Percentiles rank a stretch among this genome's conserved stretches.
These are phyloP conservation scores for Trametes punicea DNA, from an alignment of 768 basidiomycete genomes.

Conservation along the genomic window DNA sequence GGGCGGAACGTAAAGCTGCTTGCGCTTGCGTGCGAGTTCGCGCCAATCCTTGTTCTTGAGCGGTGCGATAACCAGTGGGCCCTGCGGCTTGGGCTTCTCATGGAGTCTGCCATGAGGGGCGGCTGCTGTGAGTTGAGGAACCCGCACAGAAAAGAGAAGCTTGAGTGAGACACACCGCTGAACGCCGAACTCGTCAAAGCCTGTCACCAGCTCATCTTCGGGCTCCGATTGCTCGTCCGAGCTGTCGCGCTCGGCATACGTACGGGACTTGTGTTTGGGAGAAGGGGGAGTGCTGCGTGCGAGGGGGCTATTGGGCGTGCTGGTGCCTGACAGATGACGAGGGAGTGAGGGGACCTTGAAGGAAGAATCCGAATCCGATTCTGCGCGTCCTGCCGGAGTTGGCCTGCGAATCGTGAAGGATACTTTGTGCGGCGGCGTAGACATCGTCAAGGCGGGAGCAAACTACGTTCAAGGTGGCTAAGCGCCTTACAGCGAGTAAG, in stretches of 20 bases:
- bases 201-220: constrained; percentile 68
- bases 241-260: constrained; percentile 44
- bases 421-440: too few species aligned
- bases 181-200: constrained; percentile 68
- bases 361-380: constrained; percentile 47
- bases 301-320: constrained; percentile 53
- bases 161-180: constrained; percentile 72
- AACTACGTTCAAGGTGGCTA: too few species aligned
- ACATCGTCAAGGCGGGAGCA: too few species aligned
- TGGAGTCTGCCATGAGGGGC: constrained; percentile 37
- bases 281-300: constrained; percentile 47
- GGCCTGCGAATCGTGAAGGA: constrained; percentile 88
- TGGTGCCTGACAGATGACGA: constrained; percentile 44
- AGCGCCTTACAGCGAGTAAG: not conserved
- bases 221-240: constrained; percentile 49
- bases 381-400: constrained; percentile 62
- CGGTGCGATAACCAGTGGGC: constrained; percentile 81
- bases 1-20: constrained; percentile 62
- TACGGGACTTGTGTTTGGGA: constrained; percentile 32
- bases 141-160: constrained; percentile 33
- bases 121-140: constrained; percentile 74
- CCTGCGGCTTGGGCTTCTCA: constrained; percentile 46
- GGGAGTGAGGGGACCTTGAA: constrained; percentile 65
- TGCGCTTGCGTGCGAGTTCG: constrained; percentile 67
- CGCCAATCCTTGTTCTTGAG: constrained; percentile 91